phyloP scores from a whole-genome alignment of 345 rosid genomes.

The Carallia pectinifolia region DNA sequence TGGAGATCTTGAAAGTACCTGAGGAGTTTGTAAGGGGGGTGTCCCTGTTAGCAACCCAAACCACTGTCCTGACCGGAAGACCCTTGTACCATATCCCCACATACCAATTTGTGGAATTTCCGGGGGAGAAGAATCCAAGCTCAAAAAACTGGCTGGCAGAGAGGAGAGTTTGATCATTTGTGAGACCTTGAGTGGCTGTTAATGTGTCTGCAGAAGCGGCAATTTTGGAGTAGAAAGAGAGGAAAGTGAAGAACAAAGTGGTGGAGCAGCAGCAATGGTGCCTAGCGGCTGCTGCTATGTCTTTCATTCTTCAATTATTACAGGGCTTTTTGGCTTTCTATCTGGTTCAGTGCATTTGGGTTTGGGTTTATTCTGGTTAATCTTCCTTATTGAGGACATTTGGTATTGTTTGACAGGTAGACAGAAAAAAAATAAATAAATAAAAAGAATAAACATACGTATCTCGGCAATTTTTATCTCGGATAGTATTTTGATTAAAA shows the following conservation, averaged over 20 bases:
- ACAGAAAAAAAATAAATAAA: neutral
- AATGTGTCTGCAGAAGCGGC: conserved; percentile 46
- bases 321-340: neutral
- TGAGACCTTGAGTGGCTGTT: conserved; percentile 36
- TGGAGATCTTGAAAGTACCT: conserved; percentile 43
- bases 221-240: conserved; percentile 33
- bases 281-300: neutral
- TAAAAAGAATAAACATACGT: too few species aligned
- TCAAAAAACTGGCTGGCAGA: conserved; percentile 56
- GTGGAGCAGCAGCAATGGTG: conserved; percentile 20
- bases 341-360: conserved; percentile 5
- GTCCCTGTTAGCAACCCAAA: conserved; percentile 92
- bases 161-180: conserved; percentile 44
- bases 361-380: neutral
- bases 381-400: conserved; percentile 21
- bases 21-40: conserved; percentile 50
- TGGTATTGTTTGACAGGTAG: conserved; percentile 20
- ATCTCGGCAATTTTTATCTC: too few species aligned
- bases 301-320: conserved; percentile 29
- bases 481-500: too few species aligned
- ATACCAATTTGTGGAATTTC: conserved; percentile 49
- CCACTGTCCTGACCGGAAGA: conserved; percentile 49
- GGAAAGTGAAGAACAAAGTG: conserved; percentile 17
- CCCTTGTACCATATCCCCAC: conserved; percentile 81
- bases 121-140: conserved; percentile 67